Conservation (phyloP, 164 flowering plant species). For the Stephania cephalantha region DNA sequence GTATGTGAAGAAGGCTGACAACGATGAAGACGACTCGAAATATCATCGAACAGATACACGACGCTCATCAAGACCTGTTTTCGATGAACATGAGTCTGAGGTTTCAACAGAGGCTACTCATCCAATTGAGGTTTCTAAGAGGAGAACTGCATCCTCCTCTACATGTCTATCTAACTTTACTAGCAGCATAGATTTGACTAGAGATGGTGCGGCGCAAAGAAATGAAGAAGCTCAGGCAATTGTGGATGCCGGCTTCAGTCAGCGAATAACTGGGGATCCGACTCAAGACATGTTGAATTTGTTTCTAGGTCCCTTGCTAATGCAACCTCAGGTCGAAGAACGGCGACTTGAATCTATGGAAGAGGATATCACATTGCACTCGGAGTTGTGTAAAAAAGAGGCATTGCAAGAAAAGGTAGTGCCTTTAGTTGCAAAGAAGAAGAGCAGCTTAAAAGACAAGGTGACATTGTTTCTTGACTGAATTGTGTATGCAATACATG, state of each 20-base stretch:
- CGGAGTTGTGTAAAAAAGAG: constrained; percentile 16
- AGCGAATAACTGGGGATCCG: constrained; percentile 40
- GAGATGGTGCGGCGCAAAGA: background rate
- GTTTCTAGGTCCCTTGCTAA: constrained; percentile 57
- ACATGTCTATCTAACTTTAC: constrained; percentile 1
- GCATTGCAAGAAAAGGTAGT: constrained; percentile 19
- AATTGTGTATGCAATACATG: constrained; percentile 3
- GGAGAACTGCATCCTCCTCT: constrained; percentile 6
- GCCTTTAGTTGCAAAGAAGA: constrained; percentile 38
- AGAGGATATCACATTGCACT: constrained; percentile 3
- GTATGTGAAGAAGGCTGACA: constrained; percentile 37
- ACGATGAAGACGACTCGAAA: constrained; percentile 18
- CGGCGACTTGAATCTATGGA: constrained; percentile 15
- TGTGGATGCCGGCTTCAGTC: background rate
- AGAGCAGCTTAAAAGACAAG: constrained; percentile 59
- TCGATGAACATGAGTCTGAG: constrained; percentile 15
- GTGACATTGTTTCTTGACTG: constrained; percentile 51
- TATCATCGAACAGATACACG: constrained; percentile 13
- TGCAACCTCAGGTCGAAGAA: constrained; percentile 29
- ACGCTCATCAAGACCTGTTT: constrained; percentile 5
- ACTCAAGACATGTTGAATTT: constrained; percentile 60
- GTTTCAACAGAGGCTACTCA: constrained; percentile 10
- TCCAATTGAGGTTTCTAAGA: background rate
- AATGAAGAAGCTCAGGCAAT: constrained; percentile 7
- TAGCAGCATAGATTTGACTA: constrained; percentile 1